These are phyloP conservation scores for Chrysoporthe puriensis DNA, from an alignment of 2,329 filamentous ascomycete species.

Conservation along the genomic window DNA sequence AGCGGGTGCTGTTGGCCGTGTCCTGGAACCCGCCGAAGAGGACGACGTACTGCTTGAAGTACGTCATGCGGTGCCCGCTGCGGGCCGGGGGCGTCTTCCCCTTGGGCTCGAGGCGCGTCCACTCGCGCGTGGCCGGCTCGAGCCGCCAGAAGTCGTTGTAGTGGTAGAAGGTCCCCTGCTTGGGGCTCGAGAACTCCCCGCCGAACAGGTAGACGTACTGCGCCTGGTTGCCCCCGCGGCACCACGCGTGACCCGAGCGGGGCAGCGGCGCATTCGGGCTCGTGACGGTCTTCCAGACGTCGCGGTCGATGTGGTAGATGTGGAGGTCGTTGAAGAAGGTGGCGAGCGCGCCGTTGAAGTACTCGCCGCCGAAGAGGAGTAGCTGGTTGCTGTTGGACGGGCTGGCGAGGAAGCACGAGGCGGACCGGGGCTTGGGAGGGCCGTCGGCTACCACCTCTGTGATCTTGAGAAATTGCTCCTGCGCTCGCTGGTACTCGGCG, in stretches of 20 bases:
- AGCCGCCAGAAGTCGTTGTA: slow-evolving; percentile 98
- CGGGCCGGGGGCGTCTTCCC: slow-evolving; percentile 81
- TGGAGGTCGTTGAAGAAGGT: slow-evolving; percentile 70
- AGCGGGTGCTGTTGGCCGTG: slow-evolving; percentile 92
- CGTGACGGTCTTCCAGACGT: slow-evolving; percentile 89
- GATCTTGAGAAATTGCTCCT: slow-evolving; percentile 92
- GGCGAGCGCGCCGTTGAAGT: slow-evolving; percentile 89
- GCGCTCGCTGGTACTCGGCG: slow-evolving; percentile 88
- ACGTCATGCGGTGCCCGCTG: slow-evolving; percentile 94
- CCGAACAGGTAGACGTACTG: slow-evolving; percentile 90
- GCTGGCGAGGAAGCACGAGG: slow-evolving; percentile 80
- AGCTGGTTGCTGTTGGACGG: slow-evolving; percentile 86
- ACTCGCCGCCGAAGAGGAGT: slow-evolving; percentile 92
- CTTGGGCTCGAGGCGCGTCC: slow-evolving; percentile 82
- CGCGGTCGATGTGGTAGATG: slow-evolving; percentile 76
- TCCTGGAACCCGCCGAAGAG: slow-evolving; percentile 98
- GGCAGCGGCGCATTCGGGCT: slow-evolving; percentile 91
- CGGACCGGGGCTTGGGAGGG: slow-evolving; percentile 78
- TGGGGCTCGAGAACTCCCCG: slow-evolving; percentile 94
- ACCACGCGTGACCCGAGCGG: slow-evolving; percentile 93
- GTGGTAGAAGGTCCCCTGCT: slow-evolving; percentile 98
- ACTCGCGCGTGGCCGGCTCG: slow-evolving; percentile 82
- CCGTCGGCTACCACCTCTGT: slow-evolving; percentile 75
- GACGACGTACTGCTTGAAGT: slow-evolving; percentile 95
- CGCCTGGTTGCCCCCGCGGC: slow-evolving; percentile 78